A percentile compares a stretch with the other conserved stretches of the same genome.
These are phyloP conservation scores for Ephemerocybe angulata DNA, from an alignment of 768 basidiomycete genomes.

Conservation along the genomic window DNA sequence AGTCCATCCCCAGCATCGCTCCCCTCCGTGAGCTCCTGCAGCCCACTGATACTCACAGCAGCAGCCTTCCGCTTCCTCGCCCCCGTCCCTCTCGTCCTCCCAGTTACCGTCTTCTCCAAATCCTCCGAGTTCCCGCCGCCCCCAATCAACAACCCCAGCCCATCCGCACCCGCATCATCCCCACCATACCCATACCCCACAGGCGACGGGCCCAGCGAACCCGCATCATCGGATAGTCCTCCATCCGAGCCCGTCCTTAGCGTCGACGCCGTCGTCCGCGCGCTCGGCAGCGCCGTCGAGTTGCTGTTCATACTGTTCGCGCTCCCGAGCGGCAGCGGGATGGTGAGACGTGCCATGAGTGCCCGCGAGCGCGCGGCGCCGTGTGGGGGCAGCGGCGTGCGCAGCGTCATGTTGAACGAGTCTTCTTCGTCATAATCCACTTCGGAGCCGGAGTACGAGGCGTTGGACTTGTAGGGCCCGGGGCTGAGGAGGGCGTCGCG, in stretches of 20 bases:
- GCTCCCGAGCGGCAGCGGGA: constrained; percentile 13
- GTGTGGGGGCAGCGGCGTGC: constrained; percentile 48
- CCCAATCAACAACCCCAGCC: neutral
- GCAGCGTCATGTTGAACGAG: constrained; percentile 62
- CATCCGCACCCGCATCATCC: neutral
- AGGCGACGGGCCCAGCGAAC: neutral
- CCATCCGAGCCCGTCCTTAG: neutral
- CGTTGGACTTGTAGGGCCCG: no score
- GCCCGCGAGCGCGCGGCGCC: constrained; percentile 20
- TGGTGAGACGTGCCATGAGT: constrained; percentile 9
- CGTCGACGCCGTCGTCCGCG: neutral
- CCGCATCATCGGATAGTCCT: neutral
- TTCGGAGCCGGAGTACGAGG: neutral
- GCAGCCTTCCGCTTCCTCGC: neutral
- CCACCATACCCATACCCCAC: no score
- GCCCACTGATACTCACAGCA: neutral
- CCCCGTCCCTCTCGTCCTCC: no score
- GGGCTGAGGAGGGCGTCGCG: no score
- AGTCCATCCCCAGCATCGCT: neutral
- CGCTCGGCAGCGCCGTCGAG: constrained; percentile 33
- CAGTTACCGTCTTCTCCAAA: no score
- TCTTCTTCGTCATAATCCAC: constrained; percentile 37
- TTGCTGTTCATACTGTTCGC: constrained; percentile 12
- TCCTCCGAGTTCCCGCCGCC: no score
- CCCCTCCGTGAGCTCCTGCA: neutral